Evolutionary conservation across 2,329 filamentous ascomycete species (phyloP), one percentile per base, ranked within the genome.

Genomic region (Alternaria sp.): DNA sequence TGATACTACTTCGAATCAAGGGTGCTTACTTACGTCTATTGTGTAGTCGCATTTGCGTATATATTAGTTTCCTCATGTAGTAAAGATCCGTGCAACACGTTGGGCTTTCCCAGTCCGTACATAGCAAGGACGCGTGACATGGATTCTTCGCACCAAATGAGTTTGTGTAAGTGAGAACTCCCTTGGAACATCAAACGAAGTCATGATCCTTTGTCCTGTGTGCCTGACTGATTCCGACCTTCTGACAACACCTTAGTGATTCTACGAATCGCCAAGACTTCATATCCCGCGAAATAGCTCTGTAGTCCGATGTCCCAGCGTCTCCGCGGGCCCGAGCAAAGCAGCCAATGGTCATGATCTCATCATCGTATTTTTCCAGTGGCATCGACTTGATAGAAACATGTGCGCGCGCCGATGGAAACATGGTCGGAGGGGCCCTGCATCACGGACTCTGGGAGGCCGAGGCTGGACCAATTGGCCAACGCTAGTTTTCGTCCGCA

Each of bases 401-500:
- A 15, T 58, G 47, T 59, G 54, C 23, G 59, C 58, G 59, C 47
- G 45, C 55, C 23, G 26, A 36, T 51, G 43, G 46, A 40, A 50
- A 46, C 23, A 47, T 32, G n/a, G 47, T 50, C 28, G 15, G 43
- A 59, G 30, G 43, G 26, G 59, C 59, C 55, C 59, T 62, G 60
- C 57, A 56, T 55, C 47, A 32, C 30, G 50, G 23, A 51, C 36
- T 40, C 36, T 40, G 36, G 36, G 36, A 32, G 44, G 55, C 61
- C 54, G 54, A 62, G 61, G 61, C 43, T 60, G 56, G 36, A 50
- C 60, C 30, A 55, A 51, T 40, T 26, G 44, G 44, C 51, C 26
- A 55, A 51, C 50, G 28, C 61, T 58, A 63, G 50, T 60, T 60
- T 63, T 63, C 57, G 32, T 51, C 55, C 61, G 30, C 57, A 60